Base-by-base conservation (phyloP, 306 rosid genomes). In the Sophora flavescens region DNA sequence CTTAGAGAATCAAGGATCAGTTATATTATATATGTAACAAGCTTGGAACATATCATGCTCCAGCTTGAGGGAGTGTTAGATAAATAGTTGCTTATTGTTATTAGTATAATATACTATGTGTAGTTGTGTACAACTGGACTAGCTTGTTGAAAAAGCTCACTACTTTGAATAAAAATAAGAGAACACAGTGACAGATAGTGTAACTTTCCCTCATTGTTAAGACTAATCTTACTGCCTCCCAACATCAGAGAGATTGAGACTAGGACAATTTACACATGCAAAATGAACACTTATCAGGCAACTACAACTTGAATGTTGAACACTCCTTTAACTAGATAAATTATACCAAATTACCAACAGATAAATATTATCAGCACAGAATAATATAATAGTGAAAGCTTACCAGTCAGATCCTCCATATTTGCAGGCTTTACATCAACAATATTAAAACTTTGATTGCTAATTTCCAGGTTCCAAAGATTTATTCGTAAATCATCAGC, bases 371-470 rank as follows among this genome's bases (percentile, higher is more conserved):
- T 68, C 78, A 32, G 59, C 26, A 71, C 2, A 54, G 28, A 57
- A 56, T 70, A 12, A 7, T 14, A 72, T 1, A 57, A 59, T 3
- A 60, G 77, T n/a, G 52, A 67, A 74, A 84, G 71, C 90, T 86
- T 88, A 95, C 99, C 98, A 5, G 99, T 92, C 81, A 95, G 82
- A 88, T 95, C 99, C 88, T 95, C 99, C 99, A 95, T 95, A 85
- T 95, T 95, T 70, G 99, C 82, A 74, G 99, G 99, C 89, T 95
- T 93, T 74, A 95, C 97, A 86, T 95, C 99, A 63, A 95, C 97
- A 82, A 95, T 95, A 83, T 95, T 95, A 82, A 95, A 95, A 80
- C 99, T 95, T 85, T 95, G 99, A 80, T 80, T 91, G 89, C 99
- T 91, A 84, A 95, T 95, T 86, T 95, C 99, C 85, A 95, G 80